phyloP scores from a whole-genome alignment of 345 rosid species.

The Mercurialis annua region DNA sequence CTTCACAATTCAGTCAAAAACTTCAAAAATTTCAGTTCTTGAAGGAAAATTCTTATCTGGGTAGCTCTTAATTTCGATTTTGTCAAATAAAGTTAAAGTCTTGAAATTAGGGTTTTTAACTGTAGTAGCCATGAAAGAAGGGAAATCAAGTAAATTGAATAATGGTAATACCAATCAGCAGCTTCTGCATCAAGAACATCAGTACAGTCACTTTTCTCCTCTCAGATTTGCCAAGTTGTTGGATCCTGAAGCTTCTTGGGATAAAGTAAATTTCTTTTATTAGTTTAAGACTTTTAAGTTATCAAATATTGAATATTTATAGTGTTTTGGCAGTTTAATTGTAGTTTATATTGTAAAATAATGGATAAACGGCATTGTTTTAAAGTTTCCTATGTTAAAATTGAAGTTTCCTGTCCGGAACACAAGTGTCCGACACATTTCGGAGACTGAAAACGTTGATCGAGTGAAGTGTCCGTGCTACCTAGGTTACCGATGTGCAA shows the following conservation, averaged over 20 bases:
- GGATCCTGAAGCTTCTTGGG: conserved; percentile 93
- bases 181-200: conserved; percentile 45
- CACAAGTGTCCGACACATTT: no score
- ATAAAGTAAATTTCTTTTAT: conserved; percentile 45
- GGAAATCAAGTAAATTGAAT: conserved; percentile 28
- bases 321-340: background rate
- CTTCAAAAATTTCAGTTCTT: background rate
- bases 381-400: no score
- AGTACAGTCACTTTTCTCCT: conserved; percentile 66
- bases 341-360: no score
- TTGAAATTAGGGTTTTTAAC: background rate
- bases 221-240: conserved; percentile 65
- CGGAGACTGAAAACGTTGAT: no score
- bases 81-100: background rate
- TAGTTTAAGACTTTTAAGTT: background rate
- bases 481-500: no score
- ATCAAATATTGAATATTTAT: background rate
- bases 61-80: background rate
- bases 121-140: conserved; percentile 25
- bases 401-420: no score
- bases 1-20: background rate
- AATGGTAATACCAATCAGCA: no score
- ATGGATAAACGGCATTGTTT: no score
- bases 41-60: background rate
- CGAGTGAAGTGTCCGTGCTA: no score